phyloP scores from a whole-genome alignment of 331 rosid species.

The Acacia concinna region DNA sequence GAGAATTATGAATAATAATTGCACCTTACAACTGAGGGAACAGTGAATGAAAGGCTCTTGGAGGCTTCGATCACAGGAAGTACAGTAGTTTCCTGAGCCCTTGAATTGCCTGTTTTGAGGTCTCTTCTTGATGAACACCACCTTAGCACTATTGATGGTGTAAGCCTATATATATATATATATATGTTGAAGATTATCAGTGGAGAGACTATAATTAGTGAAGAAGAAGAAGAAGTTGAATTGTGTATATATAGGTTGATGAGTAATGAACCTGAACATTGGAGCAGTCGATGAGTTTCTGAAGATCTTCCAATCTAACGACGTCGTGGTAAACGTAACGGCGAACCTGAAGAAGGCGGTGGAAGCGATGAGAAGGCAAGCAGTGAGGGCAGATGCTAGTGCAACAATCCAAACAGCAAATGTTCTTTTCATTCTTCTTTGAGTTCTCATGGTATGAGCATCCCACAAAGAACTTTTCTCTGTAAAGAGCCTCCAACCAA shows the following conservation, averaged over 20 bases:
- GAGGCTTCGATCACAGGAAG: slow-evolving; percentile 92
- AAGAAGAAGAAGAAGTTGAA: background rate
- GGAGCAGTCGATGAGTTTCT: slow-evolving; percentile 88
- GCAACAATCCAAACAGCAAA: slow-evolving; percentile 95
- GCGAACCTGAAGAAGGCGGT: slow-evolving; percentile 95
- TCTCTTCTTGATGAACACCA: slow-evolving; percentile 95
- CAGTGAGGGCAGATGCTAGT: slow-evolving; percentile 93
- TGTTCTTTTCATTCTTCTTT: slow-evolving; percentile 92
- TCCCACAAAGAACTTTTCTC: slow-evolving; percentile 73
- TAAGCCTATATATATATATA: slow-evolving; percentile 43
- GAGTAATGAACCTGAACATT: slow-evolving; percentile 72
- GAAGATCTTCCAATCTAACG: slow-evolving; percentile 90
- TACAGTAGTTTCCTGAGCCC: slow-evolving; percentile 92
- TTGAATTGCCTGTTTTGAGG: slow-evolving; percentile 97
- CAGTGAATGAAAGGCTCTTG: slow-evolving; percentile 96
- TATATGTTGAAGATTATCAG: too few species aligned
- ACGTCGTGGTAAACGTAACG: slow-evolving; percentile 97
- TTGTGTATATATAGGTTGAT: background rate
- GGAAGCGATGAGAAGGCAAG: slow-evolving; percentile 80
- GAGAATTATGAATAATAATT: background rate
- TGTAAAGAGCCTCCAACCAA: slow-evolving; percentile 95
- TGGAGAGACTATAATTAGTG: background rate
- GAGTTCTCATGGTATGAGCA: slow-evolving; percentile 77
- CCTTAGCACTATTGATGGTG: slow-evolving; percentile 94
- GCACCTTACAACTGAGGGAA: slow-evolving; percentile 95